Evolutionary conservation across 2,329 filamentous ascomycete species (phyloP), one percentile per base, ranked within the genome.

Genomic region (Paraphaeosphaeria minitans): DNA sequence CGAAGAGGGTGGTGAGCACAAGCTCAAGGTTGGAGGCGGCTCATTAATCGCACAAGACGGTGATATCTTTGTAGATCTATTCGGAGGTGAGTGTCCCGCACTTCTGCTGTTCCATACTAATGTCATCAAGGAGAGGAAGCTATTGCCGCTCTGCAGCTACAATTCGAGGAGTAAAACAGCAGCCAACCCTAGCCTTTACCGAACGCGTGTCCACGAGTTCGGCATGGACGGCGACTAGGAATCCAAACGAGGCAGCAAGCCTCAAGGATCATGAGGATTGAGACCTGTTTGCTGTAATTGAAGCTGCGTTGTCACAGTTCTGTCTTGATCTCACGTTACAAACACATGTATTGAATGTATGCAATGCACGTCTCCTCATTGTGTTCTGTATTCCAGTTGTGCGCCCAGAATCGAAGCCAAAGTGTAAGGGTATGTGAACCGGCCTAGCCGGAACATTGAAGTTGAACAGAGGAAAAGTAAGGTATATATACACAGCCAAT

Each of bases 11-110:
- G 65, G 63, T 2, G 37, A 49, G 2, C 64, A 66, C 31, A 52
- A 61, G 55, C 56, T 69, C 39, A 64, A 59, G 33, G 70, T 72
- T 31, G 55, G 47, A 12, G 53, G 59, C 24, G 57, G 56, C 4
- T 57, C 52, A 9, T 48, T 70, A 53, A 66, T 60, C 31, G 42
- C 58, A 22, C 51, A 63, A 21, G 63, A 69, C 3, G 63, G 60
- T 16, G 61, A 56, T 10, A 55, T 70, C 29, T 64, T 66, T 55
- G 57, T 60, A 6, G 63, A 66, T 55, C 56, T 66, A 16, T 47
- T 62, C 37, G 65, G 62, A 53, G 65, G 67, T 64, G 56, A 56
- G 53, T 48, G 12, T 21, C 41, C 19, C 8, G 12, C 13, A 7
- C n/a, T 12, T 22, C 6, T 22, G 19, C 9, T 43, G 7, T 22